phyloP scores from a whole-genome alignment of 2,329 filamentous ascomycete species.

The Lecanosticta acicola region DNA sequence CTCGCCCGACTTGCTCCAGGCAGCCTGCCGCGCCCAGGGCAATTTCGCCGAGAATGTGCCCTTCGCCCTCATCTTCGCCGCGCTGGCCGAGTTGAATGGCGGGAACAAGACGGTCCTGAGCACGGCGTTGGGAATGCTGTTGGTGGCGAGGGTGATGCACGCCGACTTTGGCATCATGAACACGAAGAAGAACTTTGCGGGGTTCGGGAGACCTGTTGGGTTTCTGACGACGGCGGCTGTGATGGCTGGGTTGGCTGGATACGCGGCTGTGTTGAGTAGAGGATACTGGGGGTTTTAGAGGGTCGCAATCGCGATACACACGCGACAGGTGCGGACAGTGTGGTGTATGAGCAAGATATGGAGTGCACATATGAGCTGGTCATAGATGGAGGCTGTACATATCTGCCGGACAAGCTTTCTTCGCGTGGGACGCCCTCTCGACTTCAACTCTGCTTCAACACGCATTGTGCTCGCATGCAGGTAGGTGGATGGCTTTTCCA shows the following conservation, averaged over 20 bases:
- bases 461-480: too few relatives aligned
- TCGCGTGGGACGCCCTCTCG: too few relatives aligned
- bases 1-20: conserved; percentile 3
- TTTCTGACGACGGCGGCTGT: conserved; percentile 10
- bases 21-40: conserved; percentile 10
- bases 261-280: conserved; percentile 9
- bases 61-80: conserved; percentile 11
- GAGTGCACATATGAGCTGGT: too few relatives aligned
- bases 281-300: conserved; percentile 13
- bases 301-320: too few relatives aligned
- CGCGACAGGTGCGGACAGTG: too few relatives aligned
- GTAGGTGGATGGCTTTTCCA: too few relatives aligned
- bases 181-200: conserved; percentile 5
- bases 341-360: too few relatives aligned
- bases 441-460: too few relatives aligned
- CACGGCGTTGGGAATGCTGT: conserved; percentile 5
- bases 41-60: conserved; percentile 20
- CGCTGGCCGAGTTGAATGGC: conserved; percentile 10
- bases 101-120: conserved; percentile 12
- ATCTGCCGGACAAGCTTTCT: too few relatives aligned
- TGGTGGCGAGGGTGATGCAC: conserved; percentile 9
- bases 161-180: conserved; percentile 11
- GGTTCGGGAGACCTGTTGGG: conserved; percentile 10
- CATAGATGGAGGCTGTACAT: too few relatives aligned
- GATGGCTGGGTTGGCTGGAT: conserved; percentile 8